Conservation (phyloP, 2,329 filamentous ascomycete species). For the Aspergillus persii region DNA sequence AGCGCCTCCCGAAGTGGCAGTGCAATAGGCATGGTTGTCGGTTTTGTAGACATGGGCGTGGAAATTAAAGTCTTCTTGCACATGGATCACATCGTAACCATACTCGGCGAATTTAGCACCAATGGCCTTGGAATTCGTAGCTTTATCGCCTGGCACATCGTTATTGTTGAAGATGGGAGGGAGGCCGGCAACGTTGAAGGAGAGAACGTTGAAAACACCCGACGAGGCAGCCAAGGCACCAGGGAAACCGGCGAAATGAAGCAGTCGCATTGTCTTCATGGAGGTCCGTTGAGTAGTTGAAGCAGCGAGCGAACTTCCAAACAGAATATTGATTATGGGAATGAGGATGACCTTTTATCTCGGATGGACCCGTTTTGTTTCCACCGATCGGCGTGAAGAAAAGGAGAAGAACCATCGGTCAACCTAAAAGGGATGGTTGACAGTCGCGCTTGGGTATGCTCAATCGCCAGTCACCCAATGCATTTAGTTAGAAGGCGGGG, state of each 20-base stretch:
- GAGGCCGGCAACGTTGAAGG: conserved; percentile 62
- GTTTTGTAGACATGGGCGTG: conserved; percentile 62
- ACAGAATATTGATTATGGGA: neutral
- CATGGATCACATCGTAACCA: conserved; percentile 61
- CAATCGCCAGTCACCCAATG: neutral
- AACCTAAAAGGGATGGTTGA: no score
- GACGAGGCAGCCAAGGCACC: conserved; percentile 24
- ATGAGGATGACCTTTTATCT: neutral
- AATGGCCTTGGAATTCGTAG: conserved; percentile 56
- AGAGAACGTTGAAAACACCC: conserved; percentile 52
- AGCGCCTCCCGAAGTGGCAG: conserved; percentile 63
- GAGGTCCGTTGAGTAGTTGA: neutral
- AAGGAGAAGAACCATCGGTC: neutral
- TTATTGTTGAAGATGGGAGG: conserved; percentile 56
- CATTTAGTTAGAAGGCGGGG: neutral
- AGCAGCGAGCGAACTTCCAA: neutral
- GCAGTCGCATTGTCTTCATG: neutral
- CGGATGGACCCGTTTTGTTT: neutral
- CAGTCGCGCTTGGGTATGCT: no score
- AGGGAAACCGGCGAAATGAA: neutral
- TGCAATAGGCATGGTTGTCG: conserved; percentile 52
- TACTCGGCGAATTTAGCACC: conserved; percentile 57
- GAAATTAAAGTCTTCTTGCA: conserved; percentile 71
- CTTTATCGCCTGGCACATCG: conserved; percentile 62
- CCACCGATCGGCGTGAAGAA: neutral